These are phyloP conservation scores for Fusarium agapanthi DNA, from an alignment of 2,329 filamentous ascomycete species.

Conservation along the genomic window DNA sequence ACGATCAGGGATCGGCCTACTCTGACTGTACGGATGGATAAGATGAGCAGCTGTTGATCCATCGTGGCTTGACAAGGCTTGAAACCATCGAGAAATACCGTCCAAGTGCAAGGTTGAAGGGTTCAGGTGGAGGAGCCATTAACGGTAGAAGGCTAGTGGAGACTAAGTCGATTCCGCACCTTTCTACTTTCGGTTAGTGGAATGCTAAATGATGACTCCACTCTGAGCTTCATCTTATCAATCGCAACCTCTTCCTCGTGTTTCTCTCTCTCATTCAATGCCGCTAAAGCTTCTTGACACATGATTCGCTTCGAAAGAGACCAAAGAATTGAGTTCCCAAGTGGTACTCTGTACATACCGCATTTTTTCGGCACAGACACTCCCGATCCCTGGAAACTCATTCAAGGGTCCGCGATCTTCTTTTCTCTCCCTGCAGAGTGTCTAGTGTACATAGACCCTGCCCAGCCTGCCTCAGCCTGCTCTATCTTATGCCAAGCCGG, in stretches of 20 bases:
- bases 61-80: slow-evolving; percentile 29
- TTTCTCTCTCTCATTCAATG: background rate
- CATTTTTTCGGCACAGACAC: slow-evolving; percentile 7
- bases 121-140: background rate
- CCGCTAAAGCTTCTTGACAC: background rate
- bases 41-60: slow-evolving; percentile 16
- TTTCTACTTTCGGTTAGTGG: background rate
- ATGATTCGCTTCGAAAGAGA: slow-evolving; percentile 8
- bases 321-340: slow-evolving; percentile 1
- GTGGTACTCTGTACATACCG: background rate
- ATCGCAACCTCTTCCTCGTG: slow-evolving; percentile 21
- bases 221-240: slow-evolving; percentile 38
- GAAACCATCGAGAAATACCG: slow-evolving; percentile 17
- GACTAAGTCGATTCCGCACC: background rate
- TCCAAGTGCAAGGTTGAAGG: slow-evolving; percentile 7
- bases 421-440: background rate
- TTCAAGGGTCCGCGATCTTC: background rate
- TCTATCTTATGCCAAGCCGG: slow-evolving; percentile 36
- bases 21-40: slow-evolving; percentile 8
- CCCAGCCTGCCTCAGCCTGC: background rate
- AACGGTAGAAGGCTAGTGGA: background rate
- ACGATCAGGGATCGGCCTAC: background rate
- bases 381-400: slow-evolving; percentile 6
- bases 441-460: background rate
- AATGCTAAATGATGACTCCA: background rate